Conservation (phyloP, 208 protist species). For the Acanthamoeba triangularis region DNA sequence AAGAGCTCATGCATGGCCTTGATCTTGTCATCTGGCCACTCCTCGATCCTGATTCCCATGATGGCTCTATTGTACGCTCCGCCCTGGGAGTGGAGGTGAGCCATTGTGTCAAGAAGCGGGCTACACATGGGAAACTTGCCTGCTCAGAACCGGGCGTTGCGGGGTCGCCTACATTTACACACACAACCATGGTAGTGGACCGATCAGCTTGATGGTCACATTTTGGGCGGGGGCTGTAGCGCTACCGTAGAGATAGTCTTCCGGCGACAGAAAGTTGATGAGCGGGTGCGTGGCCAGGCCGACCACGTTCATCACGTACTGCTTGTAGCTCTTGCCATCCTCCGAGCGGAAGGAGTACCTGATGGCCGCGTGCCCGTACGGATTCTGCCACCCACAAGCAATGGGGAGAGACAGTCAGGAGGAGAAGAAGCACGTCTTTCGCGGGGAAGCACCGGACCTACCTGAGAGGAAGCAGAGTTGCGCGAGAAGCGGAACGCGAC, state of each 20-base stretch:
- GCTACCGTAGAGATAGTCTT: constrained; percentile 65
- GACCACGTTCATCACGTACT: constrained; percentile 69
- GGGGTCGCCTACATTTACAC: neutral
- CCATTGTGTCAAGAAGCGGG: neutral
- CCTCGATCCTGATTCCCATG: constrained; percentile 50
- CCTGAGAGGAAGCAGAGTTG: constrained; percentile 52
- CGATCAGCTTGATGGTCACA: neutral
- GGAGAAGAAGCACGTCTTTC: too few relatives aligned
- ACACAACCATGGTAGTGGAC: neutral
- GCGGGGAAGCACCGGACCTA: neutral
- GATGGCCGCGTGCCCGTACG: constrained; percentile 55
- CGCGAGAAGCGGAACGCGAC: constrained; percentile 40
- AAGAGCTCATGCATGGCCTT: constrained; percentile 28
- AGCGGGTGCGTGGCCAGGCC: constrained; percentile 48
- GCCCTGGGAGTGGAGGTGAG: neutral
- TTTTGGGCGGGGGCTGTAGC: neutral
- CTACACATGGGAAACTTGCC: too few relatives aligned
- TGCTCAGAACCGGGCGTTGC: too few relatives aligned
- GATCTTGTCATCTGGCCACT: constrained; percentile 58
- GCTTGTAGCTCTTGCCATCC: neutral
- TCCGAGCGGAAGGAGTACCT: constrained; percentile 6
- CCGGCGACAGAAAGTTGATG: constrained; percentile 61
- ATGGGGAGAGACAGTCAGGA: neutral
- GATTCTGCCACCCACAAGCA: neutral
- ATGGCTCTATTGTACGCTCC: constrained; percentile 57